A percentile compares a stretch with the other conserved stretches of the same genome.
Conservation (phyloP, 2,329 filamentous ascomycete genomes). For the Aspergillus sp. region DNA sequence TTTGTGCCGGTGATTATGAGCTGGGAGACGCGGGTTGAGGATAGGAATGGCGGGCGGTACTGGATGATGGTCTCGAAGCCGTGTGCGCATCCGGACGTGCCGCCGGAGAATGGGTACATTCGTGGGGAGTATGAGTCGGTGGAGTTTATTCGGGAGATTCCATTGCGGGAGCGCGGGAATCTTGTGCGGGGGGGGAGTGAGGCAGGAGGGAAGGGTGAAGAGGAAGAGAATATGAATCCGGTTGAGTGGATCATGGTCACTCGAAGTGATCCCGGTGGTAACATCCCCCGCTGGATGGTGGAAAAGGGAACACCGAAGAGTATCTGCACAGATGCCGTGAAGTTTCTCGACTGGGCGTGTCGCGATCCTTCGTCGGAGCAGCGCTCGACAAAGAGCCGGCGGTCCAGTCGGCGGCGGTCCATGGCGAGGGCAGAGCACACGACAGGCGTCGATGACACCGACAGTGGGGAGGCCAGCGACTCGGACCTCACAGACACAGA, state of each 20-base stretch:
- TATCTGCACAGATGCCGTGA: constrained; percentile 74
- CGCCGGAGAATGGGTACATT: constrained; percentile 69
- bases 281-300: constrained; percentile 86
- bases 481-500: constrained; percentile 18
- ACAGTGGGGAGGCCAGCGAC: constrained; percentile 15
- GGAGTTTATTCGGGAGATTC: constrained; percentile 84
- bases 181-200: neutral
- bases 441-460: neutral
- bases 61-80: constrained; percentile 88
- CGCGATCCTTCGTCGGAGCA: constrained; percentile 45
- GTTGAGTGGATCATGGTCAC: constrained; percentile 95
- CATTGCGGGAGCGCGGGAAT: constrained; percentile 27
- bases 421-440: constrained; percentile 2
- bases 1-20: constrained; percentile 79
- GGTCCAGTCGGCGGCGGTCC: constrained; percentile 1
- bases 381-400: constrained; percentile 2
- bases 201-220: constrained; percentile 4
- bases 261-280: constrained; percentile 82
- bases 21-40: constrained; percentile 43
- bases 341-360: constrained; percentile 77
- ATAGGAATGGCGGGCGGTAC: constrained; percentile 53
- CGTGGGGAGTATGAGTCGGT: constrained; percentile 87
- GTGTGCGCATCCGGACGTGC: constrained; percentile 71
- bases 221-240: constrained; percentile 56
- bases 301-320: constrained; percentile 80